Conservation (phyloP, 768 basidiomycete species). For the Cubamyces lactineus region DNA sequence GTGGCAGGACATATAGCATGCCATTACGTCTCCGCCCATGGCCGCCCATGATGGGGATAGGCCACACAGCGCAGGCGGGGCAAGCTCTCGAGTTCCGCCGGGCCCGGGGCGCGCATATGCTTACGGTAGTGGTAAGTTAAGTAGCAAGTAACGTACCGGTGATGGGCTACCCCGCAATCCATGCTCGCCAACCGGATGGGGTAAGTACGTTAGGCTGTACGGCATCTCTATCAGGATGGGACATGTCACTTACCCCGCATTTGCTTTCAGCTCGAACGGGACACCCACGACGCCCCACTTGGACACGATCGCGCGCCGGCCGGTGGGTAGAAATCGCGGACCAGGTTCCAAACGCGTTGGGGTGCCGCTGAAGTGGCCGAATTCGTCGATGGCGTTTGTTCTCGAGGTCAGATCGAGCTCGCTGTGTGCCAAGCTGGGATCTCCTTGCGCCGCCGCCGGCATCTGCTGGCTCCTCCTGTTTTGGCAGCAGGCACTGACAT, state of each 20-base stretch:
- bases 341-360: no score
- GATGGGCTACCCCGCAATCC: not conserved
- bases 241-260: no score
- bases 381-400: no score
- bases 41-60: no score
- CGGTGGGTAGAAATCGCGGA: not conserved
- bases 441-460: slow-evolving; percentile 10
- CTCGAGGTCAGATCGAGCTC: no score
- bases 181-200: not conserved
- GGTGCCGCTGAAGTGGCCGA: no score
- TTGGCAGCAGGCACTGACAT: not conserved
- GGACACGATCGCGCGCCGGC: not conserved
- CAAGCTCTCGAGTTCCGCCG: not conserved
- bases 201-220: not conserved
- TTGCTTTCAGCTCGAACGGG: no score
- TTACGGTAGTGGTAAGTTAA: no score
- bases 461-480: not conserved
- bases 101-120: no score
- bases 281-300: not conserved
- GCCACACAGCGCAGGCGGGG: not conserved
- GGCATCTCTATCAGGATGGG: not conserved
- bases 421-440: not conserved
- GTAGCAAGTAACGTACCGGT: no score
- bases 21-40: no score
- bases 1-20: no score